Evolutionary conservation across 176 grass and related monocot species (phyloP), one percentile per base, ranked within the genome.

Genomic region (Melocanna baccifera): DNA sequence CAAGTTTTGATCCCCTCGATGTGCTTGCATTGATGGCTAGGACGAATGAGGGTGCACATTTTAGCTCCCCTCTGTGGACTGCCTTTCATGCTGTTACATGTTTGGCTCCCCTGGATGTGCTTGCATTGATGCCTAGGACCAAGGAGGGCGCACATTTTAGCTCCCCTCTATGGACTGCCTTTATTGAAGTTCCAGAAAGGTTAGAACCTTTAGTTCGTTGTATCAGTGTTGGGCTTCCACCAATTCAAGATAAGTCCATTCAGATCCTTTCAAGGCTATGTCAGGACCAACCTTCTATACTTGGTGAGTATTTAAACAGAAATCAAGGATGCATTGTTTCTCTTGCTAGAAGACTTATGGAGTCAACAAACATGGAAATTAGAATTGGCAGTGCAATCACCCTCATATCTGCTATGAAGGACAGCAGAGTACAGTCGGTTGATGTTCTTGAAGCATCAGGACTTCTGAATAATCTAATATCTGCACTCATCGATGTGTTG

Each of bases 191-290:
- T 52, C 87, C 92, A 43, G 85, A 94, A 91, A 86, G 75, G 62
- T 88, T 98, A 81, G 87, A 91, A 78, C 86, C 89, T 82, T 90
- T 98, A 87, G 56, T 98, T 56, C 81, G 42, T 43, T 95, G 84
- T 89, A 77, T 95, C 73, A 88, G 68, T 85, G 32, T 93, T 83
- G 92, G 96, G 80, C 91, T 84, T 77, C 89, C 92, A 69, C 55
- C 83, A 14, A 82, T 88, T 75, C 92, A 95, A 90, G 96, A 93
- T 70, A 93, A 98, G 63, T 81, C 83, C 55, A 95, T 98, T 91
- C 92, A 90, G 86, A 98, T 98, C 64, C 91, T 98, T 32, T 87
- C 92, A 84, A 95, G 80, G 74, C 83, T 98, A 42, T 97, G 91
- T 82, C 89, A 91, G 72, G 85, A 93, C 61, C 85, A 90, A 69